These are phyloP conservation scores for Tylopilus cervinicoccineus DNA, from an alignment of 768 basidiomycete species.

Conservation along the genomic window DNA sequence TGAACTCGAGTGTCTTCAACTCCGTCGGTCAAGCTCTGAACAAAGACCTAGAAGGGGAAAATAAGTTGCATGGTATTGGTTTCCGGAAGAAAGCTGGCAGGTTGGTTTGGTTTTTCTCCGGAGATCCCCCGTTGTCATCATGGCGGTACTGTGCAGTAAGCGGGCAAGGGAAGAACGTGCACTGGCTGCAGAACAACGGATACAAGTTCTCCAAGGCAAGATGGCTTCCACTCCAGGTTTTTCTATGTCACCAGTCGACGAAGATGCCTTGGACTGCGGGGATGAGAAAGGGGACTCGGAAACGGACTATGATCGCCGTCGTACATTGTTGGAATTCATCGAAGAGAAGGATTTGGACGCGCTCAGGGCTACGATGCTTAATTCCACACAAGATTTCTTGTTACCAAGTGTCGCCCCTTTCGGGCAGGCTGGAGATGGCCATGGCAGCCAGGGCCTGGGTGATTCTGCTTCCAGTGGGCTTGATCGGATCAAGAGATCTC, in stretches of 20 bases:
- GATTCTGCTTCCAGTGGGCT: neutral
- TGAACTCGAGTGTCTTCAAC: slow-evolving; percentile 57
- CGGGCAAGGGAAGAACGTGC: slow-evolving; percentile 78
- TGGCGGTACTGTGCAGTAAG: slow-evolving; percentile 50
- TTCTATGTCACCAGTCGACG: slow-evolving; percentile 17
- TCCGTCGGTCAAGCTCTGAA: slow-evolving; percentile 54
- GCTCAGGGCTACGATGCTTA: slow-evolving; percentile 41
- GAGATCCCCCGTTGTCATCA: neutral
- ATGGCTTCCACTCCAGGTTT: slow-evolving; percentile 3
- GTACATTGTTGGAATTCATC: slow-evolving; percentile 46
- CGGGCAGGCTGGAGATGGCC: neutral
- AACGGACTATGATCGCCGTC: slow-evolving; percentile 48
- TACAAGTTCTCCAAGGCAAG: slow-evolving; percentile 42
- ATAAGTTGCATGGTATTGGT: slow-evolving; percentile 48
- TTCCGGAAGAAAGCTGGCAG: slow-evolving; percentile 71
- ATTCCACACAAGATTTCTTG: slow-evolving; percentile 50
- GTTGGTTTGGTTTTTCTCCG: slow-evolving; percentile 32
- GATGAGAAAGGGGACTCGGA: slow-evolving; percentile 42
- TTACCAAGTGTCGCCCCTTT: slow-evolving; percentile 27
- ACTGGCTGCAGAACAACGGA: slow-evolving; percentile 62
- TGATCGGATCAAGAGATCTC: neutral
- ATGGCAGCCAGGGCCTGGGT: neutral
- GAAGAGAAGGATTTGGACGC: slow-evolving; percentile 40
- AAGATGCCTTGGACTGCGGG: slow-evolving; percentile 32
- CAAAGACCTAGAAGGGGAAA: slow-evolving; percentile 35